phyloP scores from a whole-genome alignment of 2,329 filamentous ascomycete genomes.

The Aspergillus sp. region DNA sequence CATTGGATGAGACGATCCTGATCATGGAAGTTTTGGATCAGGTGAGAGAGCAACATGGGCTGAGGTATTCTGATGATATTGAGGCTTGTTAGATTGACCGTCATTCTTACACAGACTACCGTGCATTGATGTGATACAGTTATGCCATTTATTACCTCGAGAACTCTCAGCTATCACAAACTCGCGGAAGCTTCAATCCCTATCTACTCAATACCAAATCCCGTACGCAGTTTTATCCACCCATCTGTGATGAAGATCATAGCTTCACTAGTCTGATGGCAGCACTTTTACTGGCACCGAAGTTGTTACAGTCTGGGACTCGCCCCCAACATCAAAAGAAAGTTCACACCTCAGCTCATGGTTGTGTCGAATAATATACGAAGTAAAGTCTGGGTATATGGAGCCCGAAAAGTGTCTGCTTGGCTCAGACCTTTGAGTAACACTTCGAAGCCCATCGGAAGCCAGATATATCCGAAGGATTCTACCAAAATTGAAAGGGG shows the following conservation, averaged over 20 bases:
- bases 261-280: background rate
- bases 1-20: slow-evolving; percentile 67
- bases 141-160: no score
- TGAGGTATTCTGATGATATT: slow-evolving; percentile 53
- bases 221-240: no score
- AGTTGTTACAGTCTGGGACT: background rate
- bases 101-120: no score
- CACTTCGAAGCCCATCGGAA: background rate
- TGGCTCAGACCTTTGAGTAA: background rate
- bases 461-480: background rate
- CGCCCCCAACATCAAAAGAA: background rate
- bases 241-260: no score
- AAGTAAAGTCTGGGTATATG: background rate
- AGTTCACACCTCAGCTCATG: background rate
- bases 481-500: background rate
- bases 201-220: no score
- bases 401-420: background rate
- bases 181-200: no score
- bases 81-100: background rate
- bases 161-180: no score
- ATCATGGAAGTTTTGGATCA: slow-evolving; percentile 74
- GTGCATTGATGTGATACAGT: no score
- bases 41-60: slow-evolving; percentile 56
- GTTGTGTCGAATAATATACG: background rate
- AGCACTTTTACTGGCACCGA: background rate